Evolutionary conservation across 2,329 filamentous ascomycete species (phyloP).

Genomic region (Stemphylium beticola): DNA sequence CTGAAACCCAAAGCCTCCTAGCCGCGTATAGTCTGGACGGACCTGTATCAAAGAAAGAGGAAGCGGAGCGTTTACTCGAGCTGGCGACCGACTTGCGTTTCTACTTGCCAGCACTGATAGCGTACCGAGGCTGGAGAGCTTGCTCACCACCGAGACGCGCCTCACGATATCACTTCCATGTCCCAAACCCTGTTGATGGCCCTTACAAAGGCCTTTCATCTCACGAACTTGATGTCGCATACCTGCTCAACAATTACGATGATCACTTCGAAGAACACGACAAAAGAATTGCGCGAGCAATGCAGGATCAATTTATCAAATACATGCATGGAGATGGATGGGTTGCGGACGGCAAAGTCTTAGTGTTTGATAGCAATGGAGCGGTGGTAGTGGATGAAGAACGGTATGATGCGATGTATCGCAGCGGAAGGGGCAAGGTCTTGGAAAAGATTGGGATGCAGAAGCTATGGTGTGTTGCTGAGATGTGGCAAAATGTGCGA

Average conservation of each 20-base stretch:
- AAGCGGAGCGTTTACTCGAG: constrained; percentile 24
- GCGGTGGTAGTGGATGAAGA: constrained; percentile 18
- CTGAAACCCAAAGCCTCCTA: constrained; percentile 26
- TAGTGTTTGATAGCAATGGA: constrained; percentile 28
- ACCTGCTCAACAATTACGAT: constrained; percentile 37
- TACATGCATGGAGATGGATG: constrained; percentile 35
- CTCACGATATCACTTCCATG: constrained; percentile 39
- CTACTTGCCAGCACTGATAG: constrained; percentile 50
- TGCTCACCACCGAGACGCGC: constrained; percentile 5
- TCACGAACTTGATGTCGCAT: constrained; percentile 43
- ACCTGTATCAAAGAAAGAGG: constrained; percentile 34
- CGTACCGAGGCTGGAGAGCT: constrained; percentile 42
- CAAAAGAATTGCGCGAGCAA: constrained; percentile 15
- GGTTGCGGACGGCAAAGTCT: constrained; percentile 23
- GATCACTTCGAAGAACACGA: constrained; percentile 19
- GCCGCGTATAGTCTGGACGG: constrained; percentile 49
- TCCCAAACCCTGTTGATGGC: constrained; percentile 36
- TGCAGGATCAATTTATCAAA: constrained; percentile 34
- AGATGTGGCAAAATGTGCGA: constrained; percentile 39
- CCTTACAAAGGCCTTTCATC: constrained; percentile 25
- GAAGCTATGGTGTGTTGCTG: constrained; percentile 33
- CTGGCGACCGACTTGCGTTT: constrained; percentile 56
- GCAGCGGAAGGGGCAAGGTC: constrained; percentile 29
- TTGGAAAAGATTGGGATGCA: constrained; percentile 26
- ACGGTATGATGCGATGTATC: constrained; percentile 31